Percentiles rank a stretch among this genome's conserved stretches.
Evolutionary conservation across 83 land plant genomes (phyloP).

Genomic region (Diphasiastrum complanatum): DNA sequence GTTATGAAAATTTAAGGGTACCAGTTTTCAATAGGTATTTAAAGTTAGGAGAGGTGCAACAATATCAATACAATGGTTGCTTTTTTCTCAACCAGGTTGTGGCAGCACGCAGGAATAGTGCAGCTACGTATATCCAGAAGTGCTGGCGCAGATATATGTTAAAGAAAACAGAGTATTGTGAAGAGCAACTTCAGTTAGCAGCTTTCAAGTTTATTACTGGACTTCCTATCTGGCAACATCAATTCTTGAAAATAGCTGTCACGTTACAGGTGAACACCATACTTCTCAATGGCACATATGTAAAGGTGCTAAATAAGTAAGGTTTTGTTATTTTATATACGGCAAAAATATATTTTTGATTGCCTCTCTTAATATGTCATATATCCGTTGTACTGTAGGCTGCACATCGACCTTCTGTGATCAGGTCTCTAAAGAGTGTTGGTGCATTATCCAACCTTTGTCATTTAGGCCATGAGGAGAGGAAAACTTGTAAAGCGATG

Average conservation of each 20-base stretch:
- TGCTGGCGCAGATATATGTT: conserved; percentile 10
- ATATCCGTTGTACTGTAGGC: too few relatives aligned
- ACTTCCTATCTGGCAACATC: conserved; percentile 1
- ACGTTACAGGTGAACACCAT: not conserved
- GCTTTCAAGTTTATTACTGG: conserved; percentile 7
- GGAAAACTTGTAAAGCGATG: not conserved
- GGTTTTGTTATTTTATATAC: not conserved
- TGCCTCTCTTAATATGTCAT: too few relatives aligned
- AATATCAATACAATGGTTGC: too few relatives aligned
- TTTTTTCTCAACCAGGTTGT: too few relatives aligned
- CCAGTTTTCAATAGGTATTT: too few relatives aligned
- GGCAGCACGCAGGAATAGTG: conserved; percentile 11
- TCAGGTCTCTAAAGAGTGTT: too few relatives aligned
- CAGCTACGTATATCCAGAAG: conserved; percentile 22
- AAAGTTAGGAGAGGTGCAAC: too few relatives aligned
- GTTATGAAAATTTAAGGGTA: too few relatives aligned
- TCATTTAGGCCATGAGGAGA: conserved; percentile 2
- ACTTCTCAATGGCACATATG: not conserved
- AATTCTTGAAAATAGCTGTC: not conserved
- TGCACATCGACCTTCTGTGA: too few relatives aligned
- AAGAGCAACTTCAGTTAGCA: not conserved
- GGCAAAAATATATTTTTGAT: too few relatives aligned
- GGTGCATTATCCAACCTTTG: too few relatives aligned
- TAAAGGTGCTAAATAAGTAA: not conserved
- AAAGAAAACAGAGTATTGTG: not conserved